phyloP scores from a whole-genome alignment of 2,329 filamentous ascomycete species.

The Ophiostoma himal-ulmi region DNA sequence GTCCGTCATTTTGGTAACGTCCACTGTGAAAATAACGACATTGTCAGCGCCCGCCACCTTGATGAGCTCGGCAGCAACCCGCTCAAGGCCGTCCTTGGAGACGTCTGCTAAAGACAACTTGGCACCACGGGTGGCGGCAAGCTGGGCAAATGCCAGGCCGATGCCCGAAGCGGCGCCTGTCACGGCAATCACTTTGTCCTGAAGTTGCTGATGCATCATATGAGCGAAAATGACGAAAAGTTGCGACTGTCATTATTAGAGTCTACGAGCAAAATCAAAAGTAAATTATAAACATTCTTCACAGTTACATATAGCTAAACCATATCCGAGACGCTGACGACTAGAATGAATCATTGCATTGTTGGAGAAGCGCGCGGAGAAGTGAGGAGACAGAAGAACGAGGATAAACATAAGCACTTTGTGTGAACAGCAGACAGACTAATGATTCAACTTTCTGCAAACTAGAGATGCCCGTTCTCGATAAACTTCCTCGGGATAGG shows the following conservation, averaged over 20 bases:
- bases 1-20: not conserved
- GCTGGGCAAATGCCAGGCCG: conserved; percentile 40
- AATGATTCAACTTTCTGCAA: not conserved
- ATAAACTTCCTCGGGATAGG: conserved; percentile 9
- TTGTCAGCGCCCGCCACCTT: not conserved
- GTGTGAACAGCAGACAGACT: not conserved
- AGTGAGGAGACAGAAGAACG: not conserved
- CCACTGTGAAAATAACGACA: not conserved
- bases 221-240: not conserved
- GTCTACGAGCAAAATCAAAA: not conserved
- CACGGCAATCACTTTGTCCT: conserved; percentile 40
- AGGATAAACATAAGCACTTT: not conserved
- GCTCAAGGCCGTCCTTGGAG: not conserved
- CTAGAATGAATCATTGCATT: not conserved
- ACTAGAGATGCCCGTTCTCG: not conserved
- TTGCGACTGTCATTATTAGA: too few relatives aligned
- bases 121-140: conserved; percentile 39
- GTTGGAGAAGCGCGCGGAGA: not conserved
- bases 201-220: conserved; percentile 30
- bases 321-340: not conserved
- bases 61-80: not conserved
- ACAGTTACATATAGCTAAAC: not conserved
- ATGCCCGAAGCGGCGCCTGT: conserved; percentile 44
- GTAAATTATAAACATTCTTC: not conserved
- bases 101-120: conserved; percentile 31